phyloP scores from a whole-genome alignment of 1,139 yeast genomes.

The Meyerozyma sp. region DNA sequence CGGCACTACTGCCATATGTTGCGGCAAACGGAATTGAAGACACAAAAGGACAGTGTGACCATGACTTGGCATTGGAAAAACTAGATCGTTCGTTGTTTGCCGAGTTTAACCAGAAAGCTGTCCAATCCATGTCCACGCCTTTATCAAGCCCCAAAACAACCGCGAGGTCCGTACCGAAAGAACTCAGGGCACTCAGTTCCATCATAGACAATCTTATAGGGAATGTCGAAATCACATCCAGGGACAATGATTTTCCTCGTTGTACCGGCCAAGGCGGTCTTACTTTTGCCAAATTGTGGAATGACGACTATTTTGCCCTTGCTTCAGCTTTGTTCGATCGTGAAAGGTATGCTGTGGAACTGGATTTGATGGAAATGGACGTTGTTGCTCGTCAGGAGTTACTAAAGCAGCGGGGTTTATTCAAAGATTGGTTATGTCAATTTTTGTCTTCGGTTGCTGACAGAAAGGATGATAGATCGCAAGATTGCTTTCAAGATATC shows the following conservation, averaged over 20 bases:
- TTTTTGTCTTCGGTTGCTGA: constrained; percentile 9
- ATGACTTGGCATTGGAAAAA: constrained; percentile 20
- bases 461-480: constrained; percentile 7
- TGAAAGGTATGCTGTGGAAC: constrained; percentile 2
- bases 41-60: constrained; percentile 13
- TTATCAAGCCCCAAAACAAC: background rate
- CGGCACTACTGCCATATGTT: constrained; percentile 36
- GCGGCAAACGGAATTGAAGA: constrained; percentile 6
- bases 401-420: constrained; percentile 32
- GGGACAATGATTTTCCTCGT: constrained; percentile 8
- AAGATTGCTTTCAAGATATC: constrained; percentile 43
- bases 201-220: background rate
- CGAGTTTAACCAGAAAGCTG: constrained; percentile 30
- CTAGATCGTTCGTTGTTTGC: constrained; percentile 54
- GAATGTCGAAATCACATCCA: background rate
- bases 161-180: background rate
- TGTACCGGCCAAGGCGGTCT: constrained; percentile 1
- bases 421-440: constrained; percentile 36
- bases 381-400: constrained; percentile 16
- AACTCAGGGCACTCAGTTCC: background rate
- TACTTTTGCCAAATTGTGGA: constrained; percentile 6
- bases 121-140: background rate
- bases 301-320: constrained; percentile 33
- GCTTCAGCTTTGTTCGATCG: constrained; percentile 56
- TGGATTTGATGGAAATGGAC: constrained; percentile 18